Base-by-base conservation (phyloP, 176 grass and related monocot species). In the Pontederia paniculata region DNA sequence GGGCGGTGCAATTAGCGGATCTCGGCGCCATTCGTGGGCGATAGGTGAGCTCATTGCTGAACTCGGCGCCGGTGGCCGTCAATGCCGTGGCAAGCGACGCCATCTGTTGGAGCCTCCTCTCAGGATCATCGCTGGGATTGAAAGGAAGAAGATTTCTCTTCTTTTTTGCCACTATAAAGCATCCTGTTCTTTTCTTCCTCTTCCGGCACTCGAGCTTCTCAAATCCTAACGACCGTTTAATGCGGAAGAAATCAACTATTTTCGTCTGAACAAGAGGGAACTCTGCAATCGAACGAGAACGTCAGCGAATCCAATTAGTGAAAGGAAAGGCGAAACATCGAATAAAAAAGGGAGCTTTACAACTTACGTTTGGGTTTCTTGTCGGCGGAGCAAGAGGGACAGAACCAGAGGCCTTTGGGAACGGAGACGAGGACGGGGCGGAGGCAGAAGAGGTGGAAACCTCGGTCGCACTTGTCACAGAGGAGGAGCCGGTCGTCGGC, bases 241-340 rank as follows among this genome's bases (percentile, higher is more conserved):
- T 98, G 76, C 83, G 83, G 80, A 98, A 98, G 77, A 98, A 98
- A 62, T 98, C 83, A 17, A 91, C 80, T 55, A 98, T 91, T 79
- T 88, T 98, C 0, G 80, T 98, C 71, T 91, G 93, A 42, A 91
- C 57, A 31, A 91, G 72, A 51, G 86, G 83, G 58, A 91, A 98
- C 65, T 88, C 93, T 98, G 80, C 45, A 31, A 19, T 2, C 23
- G 19, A 66, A 65, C 13, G 15, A 22, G 14, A 23, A 51, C 9
- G 12, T 12, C 47, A 12, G 21, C 9, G 23, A 37, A 17, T 3
- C 16, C 4, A 23, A 65, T 11, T 8, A 42, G 31, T 46, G 1
- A 54, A 17, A 4, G 50, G 19, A 9, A 18, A 17, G 9, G 13
- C 19, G 37, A 44, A 11, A 15, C 11, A 0, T 9, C n/a, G 12